Conservation (phyloP, 257 asterid species). For the Rubia yunnanensis region DNA sequence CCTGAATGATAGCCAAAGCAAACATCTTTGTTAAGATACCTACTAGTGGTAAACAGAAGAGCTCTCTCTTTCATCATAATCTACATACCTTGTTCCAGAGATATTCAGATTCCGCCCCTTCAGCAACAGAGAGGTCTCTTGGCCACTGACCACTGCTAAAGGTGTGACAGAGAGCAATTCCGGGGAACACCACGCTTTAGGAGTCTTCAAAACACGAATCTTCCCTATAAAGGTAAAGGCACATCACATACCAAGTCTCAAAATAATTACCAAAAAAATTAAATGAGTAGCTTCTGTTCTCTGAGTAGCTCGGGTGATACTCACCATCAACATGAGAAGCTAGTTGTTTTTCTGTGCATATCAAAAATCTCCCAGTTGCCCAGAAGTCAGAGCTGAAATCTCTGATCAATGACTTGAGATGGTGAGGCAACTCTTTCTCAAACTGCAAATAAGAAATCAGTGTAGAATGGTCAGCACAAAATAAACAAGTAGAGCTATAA, state of each 20-base stretch:
- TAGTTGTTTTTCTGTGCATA: conserved; percentile 54
- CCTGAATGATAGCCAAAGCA: conserved; percentile 34
- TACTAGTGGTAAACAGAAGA: neutral
- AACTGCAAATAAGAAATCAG: conserved; percentile 38
- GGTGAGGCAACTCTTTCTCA: conserved; percentile 48
- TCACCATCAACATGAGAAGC: conserved; percentile 58
- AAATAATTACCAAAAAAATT: neutral
- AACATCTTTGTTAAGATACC: neutral
- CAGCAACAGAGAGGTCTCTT: conserved; percentile 57
- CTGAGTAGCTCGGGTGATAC: conserved; percentile 5
- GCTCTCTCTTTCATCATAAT: neutral
- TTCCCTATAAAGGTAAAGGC: conserved; percentile 36
- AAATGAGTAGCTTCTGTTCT: neutral
- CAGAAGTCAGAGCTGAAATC: conserved; percentile 54
- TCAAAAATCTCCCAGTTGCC: conserved; percentile 59
- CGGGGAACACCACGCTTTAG: conserved; percentile 43
- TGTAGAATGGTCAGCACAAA: conserved; percentile 13
- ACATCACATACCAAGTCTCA: neutral
- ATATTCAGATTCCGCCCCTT: conserved; percentile 45
- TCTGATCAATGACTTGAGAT: conserved; percentile 44
- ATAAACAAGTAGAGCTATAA: neutral
- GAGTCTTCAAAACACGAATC: conserved; percentile 45
- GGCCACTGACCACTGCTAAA: conserved; percentile 66
- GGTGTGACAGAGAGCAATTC: conserved; percentile 63
- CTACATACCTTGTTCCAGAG: conserved; percentile 53